Evolutionary conservation across 306 rosid species (phyloP).

Genomic region (Corylus avellana): DNA sequence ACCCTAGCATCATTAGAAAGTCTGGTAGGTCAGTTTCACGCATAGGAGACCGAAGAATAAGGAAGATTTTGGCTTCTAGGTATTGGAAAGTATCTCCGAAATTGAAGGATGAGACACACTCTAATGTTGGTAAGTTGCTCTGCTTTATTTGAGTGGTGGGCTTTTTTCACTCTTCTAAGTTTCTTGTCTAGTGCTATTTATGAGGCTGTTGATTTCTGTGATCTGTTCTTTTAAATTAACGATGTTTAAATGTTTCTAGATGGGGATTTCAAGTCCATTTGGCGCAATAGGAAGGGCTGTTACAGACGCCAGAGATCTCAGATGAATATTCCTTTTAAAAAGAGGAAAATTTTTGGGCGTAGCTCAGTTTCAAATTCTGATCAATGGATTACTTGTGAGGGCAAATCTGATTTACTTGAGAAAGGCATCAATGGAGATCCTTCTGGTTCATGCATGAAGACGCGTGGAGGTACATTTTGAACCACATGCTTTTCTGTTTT

Average conservation of each 20-base stretch:
- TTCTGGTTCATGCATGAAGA: slow-evolving; percentile 47
- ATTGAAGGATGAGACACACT: slow-evolving; percentile 46
- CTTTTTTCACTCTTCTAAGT: slow-evolving; percentile 13
- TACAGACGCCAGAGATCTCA: slow-evolving; percentile 69
- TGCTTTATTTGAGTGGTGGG: slow-evolving; percentile 9
- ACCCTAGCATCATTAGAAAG: slow-evolving; percentile 56
- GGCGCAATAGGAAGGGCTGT: slow-evolving; percentile 51
- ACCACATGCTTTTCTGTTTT: slow-evolving; percentile 24
- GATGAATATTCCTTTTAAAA: slow-evolving; percentile 82
- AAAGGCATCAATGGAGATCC: slow-evolving; percentile 46
- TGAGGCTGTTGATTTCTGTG: slow-evolving; percentile 5
- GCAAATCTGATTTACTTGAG: slow-evolving; percentile 42
- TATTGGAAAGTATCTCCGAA: slow-evolving; percentile 60
- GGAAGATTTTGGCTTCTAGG: slow-evolving; percentile 73
- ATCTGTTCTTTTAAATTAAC: slow-evolving; percentile 26
- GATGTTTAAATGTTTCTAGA: slow-evolving; percentile 43
- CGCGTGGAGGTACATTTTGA: slow-evolving; percentile 48
- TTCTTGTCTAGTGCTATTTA: slow-evolving; percentile 11
- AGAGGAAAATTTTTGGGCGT: slow-evolving; percentile 67
- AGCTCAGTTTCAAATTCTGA: slow-evolving; percentile 49
- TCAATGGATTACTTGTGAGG: slow-evolving; percentile 40
- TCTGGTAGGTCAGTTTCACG: slow-evolving; percentile 50
- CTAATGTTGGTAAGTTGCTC: slow-evolving; percentile 53
- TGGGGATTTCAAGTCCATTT: slow-evolving; percentile 52
- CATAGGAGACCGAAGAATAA: slow-evolving; percentile 60